Conservation (phyloP, 2,329 filamentous ascomycete genomes). For the Monosporascus sp. region DNA sequence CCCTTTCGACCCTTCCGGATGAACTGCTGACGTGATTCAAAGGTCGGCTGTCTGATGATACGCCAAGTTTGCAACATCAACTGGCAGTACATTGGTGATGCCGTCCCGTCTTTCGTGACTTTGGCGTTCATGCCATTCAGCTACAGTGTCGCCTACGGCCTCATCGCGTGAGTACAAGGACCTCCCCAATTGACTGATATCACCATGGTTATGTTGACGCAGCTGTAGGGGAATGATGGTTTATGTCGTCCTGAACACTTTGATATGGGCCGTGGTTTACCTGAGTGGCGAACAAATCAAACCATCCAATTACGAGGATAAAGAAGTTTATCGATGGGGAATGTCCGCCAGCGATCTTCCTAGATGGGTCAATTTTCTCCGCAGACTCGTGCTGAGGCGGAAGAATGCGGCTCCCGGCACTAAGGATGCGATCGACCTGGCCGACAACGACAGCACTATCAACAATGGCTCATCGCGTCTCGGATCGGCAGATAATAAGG, state of each 20-base stretch:
- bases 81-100: constrained; percentile 71
- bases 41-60: constrained; percentile 75
- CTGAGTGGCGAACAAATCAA: constrained; percentile 40
- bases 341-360: constrained; percentile 50
- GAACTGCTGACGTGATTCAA: background rate
- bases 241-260: constrained; percentile 49
- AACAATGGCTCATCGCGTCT: constrained; percentile 21
- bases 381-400: constrained; percentile 12
- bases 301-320: constrained; percentile 47
- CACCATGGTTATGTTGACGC: constrained; percentile 2
- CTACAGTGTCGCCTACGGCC: constrained; percentile 72
- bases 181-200: background rate
- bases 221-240: constrained; percentile 42
- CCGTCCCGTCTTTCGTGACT: constrained; percentile 70
- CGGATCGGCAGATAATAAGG: constrained; percentile 21
- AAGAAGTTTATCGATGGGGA: constrained; percentile 51
- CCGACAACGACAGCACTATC: constrained; percentile 26
- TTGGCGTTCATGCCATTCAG: constrained; percentile 73
- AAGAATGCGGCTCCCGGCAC: constrained; percentile 4
- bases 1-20: background rate
- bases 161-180: constrained; percentile 55
- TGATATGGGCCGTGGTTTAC: constrained; percentile 45
- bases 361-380: constrained; percentile 47
- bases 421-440: constrained; percentile 26
- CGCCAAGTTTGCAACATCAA: constrained; percentile 70